These are phyloP conservation scores for Aspergillus sp. DNA, from an alignment of 2,329 filamentous ascomycete species.

Conservation along the genomic window DNA sequence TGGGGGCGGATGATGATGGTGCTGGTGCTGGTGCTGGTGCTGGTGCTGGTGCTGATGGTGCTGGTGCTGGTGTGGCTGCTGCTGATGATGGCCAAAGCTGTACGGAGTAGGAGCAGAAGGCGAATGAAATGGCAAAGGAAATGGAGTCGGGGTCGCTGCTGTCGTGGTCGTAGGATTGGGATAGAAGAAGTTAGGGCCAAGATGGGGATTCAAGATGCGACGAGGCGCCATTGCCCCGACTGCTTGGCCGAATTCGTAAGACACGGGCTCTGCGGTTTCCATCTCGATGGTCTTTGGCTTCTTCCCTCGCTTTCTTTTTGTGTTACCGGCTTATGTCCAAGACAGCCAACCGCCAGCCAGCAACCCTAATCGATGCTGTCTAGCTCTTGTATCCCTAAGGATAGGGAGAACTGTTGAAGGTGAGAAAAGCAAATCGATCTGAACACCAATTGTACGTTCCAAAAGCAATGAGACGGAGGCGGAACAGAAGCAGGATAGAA, in stretches of 20 bases:
- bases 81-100: conserved; percentile 22
- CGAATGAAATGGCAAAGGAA: conserved; percentile 30
- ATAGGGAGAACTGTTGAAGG: no score
- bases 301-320: not conserved
- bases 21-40: not conserved
- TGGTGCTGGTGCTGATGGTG: conserved; percentile 2
- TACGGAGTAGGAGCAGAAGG: conserved; percentile 19
- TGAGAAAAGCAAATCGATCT: no score
- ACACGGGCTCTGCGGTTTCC: conserved; percentile 35
- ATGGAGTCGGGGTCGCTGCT: conserved; percentile 14
- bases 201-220: conserved; percentile 29
- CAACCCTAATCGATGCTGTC: not conserved
- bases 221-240: conserved; percentile 29
- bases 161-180: conserved; percentile 19
- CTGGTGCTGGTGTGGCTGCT: conserved; percentile 22
- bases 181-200: conserved; percentile 31
- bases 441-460: no score
- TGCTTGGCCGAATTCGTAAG: conserved; percentile 33
- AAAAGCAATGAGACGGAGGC: not conserved
- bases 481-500: not conserved
- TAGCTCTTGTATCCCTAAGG: no score
- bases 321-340: not conserved
- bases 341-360: not conserved
- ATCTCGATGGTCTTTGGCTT: conserved; percentile 17
- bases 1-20: conserved; percentile 5